Evolutionary conservation across 75 land plant genomes (phyloP).

Genomic region (Larix kaempferi): DNA sequence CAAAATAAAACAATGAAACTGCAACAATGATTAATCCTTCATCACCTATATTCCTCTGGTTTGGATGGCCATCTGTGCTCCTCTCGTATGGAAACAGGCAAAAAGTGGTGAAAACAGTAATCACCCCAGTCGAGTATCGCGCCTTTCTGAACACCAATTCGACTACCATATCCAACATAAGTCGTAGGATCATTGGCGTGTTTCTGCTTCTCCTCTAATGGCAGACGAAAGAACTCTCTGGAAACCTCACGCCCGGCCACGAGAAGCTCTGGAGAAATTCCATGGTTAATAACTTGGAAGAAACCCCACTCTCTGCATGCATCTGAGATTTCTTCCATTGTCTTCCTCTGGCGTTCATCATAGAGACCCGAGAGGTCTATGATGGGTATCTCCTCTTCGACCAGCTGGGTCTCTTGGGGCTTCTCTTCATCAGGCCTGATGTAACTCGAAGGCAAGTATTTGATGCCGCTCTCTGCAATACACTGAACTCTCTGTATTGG

Average conservation of each 20-base stretch:
- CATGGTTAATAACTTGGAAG: slow-evolving; percentile 27
- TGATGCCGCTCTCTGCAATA: slow-evolving; percentile 15
- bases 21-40: no score
- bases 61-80: slow-evolving; percentile 22
- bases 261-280: slow-evolving; percentile 6
- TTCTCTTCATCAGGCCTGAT: slow-evolving; percentile 5
- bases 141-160: slow-evolving; percentile 20
- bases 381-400: slow-evolving; percentile 16
- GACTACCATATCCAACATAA: slow-evolving; percentile 25
- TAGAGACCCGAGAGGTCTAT: slow-evolving; percentile 25
- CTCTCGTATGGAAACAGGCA: slow-evolving; percentile 11
- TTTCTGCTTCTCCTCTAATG: slow-evolving; percentile 26
- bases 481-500: slow-evolving; percentile 16
- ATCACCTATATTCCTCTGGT: slow-evolving; percentile 18
- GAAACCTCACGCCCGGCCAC: not conserved
- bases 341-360: slow-evolving; percentile 4
- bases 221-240: slow-evolving; percentile 28
- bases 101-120: slow-evolving; percentile 14
- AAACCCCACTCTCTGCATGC: slow-evolving; percentile 36
- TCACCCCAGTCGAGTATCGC: slow-evolving; percentile 30
- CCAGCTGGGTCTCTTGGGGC: not conserved
- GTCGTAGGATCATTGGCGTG: slow-evolving; percentile 16
- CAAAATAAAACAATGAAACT: no score
- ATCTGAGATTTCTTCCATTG: slow-evolving; percentile 13
- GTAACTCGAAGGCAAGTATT: slow-evolving; percentile 4